These are phyloP conservation scores for Haplosporangium gracile DNA, from an alignment of 192 early-diverging fungal genomes.

Conservation along the genomic window DNA sequence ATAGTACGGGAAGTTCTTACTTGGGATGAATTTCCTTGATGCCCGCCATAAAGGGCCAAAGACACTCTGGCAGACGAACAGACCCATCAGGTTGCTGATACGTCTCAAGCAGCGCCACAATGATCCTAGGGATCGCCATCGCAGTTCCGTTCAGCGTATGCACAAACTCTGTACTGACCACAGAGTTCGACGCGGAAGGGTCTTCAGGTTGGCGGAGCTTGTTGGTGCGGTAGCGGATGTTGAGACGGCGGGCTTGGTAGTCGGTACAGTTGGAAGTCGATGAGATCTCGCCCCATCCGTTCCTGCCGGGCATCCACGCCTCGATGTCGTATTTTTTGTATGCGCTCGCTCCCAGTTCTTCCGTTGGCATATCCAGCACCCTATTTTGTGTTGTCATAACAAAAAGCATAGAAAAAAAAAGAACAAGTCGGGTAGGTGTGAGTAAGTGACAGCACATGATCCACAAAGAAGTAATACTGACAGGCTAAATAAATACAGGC, in stretches of 20 bases:
- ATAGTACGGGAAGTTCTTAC: background rate
- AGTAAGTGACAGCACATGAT: too few relatives aligned
- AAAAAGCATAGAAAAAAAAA: background rate
- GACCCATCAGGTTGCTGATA: slow-evolving; percentile 81
- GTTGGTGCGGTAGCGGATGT: slow-evolving; percentile 73
- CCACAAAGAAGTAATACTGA: background rate
- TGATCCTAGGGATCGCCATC: slow-evolving; percentile 88
- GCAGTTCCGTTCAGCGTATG: slow-evolving; percentile 96
- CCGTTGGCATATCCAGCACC: slow-evolving; percentile 92
- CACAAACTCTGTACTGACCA: slow-evolving; percentile 71
- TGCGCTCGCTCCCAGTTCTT: slow-evolving; percentile 93
- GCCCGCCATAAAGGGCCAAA: slow-evolving; percentile 82
- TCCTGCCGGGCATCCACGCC: slow-evolving; percentile 96
- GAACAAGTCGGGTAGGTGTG: too few relatives aligned
- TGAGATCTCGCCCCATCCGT: slow-evolving; percentile 88
- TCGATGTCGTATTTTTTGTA: slow-evolving; percentile 95
- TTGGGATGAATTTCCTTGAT: slow-evolving; percentile 50
- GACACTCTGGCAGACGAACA: slow-evolving; percentile 75
- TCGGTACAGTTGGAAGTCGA: slow-evolving; percentile 95
- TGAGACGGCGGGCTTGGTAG: slow-evolving; percentile 89
- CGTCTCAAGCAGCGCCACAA: slow-evolving; percentile 89
- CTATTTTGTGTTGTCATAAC: slow-evolving; percentile 36
- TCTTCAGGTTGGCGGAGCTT: slow-evolving; percentile 19
- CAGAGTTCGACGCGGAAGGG: slow-evolving; percentile 5
- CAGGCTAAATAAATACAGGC: background rate